Evolutionary conservation across 2,329 filamentous ascomycete genomes (phyloP).

Genomic region (Myriosclerotinia duriaeana): DNA sequence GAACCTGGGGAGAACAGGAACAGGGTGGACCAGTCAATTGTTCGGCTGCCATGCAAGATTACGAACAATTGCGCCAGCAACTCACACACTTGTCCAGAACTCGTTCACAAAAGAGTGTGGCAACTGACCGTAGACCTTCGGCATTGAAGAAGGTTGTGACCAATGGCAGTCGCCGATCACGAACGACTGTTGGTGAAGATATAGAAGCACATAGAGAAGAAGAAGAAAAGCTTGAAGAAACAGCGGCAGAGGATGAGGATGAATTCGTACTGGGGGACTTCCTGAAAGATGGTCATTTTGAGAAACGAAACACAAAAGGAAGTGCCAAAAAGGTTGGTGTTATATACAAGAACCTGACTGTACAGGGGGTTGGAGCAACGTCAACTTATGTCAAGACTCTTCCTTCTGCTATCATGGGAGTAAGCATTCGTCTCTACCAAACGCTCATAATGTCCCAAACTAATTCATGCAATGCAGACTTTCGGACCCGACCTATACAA

Average conservation of each 20-base stretch:
- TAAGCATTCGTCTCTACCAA: conserved; percentile 26
- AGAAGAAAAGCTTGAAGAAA: conserved; percentile 34
- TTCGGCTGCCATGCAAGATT: conserved; percentile 57
- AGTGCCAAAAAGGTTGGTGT: conserved; percentile 78
- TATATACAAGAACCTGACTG: conserved; percentile 72
- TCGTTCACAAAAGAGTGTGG: conserved; percentile 28
- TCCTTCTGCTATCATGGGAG: conserved; percentile 68
- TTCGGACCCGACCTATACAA: conserved; percentile 79
- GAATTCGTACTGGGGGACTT: conserved; percentile 21
- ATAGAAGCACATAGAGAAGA: conserved; percentile 31
- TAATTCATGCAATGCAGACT: conserved; percentile 45
- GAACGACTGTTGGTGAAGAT: conserved; percentile 36
- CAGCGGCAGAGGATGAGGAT: conserved; percentile 46
- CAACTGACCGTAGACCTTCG: conserved; percentile 19
- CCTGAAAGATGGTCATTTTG: conserved; percentile 60
- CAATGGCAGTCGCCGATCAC: conserved; percentile 25
- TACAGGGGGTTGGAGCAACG: conserved; percentile 67
- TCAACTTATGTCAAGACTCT: conserved; percentile 70
- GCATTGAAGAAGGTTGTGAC: conserved; percentile 25
- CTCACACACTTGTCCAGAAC: conserved; percentile 54
- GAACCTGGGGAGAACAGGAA: conserved; percentile 64
- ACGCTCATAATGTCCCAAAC: neutral
- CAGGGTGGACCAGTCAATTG: conserved; percentile 51
- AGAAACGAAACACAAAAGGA: conserved; percentile 65
- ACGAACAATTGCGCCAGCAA: conserved; percentile 55